Percentiles rank a stretch among this genome's conserved stretches.
phyloP scores from a whole-genome alignment of 805 yeast genomes.

The Lipomyces mesembrius region DNA sequence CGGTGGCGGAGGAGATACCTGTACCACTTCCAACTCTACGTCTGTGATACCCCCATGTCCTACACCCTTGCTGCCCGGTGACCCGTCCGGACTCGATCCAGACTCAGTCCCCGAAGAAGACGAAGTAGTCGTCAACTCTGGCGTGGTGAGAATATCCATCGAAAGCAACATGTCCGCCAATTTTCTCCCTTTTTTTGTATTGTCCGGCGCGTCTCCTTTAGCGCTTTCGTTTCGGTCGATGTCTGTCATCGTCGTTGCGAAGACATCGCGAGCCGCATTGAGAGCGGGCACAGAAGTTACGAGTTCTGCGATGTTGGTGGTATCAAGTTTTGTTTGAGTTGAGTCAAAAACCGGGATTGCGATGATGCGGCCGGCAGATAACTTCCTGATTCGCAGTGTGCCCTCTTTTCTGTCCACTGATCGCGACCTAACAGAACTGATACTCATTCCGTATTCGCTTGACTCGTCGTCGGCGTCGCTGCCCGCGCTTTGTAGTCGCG shows the following conservation, averaged over 20 bases:
- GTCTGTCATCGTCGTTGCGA: background rate
- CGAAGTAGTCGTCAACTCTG: background rate
- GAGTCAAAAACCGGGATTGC: background rate
- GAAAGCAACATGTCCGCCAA: background rate
- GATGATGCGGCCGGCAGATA: background rate
- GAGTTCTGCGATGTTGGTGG: background rate
- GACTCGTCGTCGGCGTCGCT: constrained; percentile 1
- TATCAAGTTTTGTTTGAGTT: background rate
- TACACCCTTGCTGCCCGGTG: background rate
- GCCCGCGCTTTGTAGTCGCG: background rate
- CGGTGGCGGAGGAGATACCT: background rate
- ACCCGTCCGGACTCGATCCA: background rate
- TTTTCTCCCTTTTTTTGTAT: background rate
- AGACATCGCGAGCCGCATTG: background rate
- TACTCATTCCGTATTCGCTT: background rate
- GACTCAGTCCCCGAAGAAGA: constrained; percentile 1
- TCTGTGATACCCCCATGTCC: background rate
- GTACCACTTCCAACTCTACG: too few relatives aligned
- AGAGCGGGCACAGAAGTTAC: background rate
- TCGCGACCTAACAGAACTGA: background rate
- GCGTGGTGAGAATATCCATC: background rate
- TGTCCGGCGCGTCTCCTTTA: background rate
- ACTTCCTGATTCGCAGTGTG: background rate
- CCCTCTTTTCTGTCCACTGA: background rate
- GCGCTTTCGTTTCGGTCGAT: background rate